A percentile compares a stretch with the other conserved stretches of the same genome.
phyloP scores from a whole-genome alignment of 1,284 basidiomycete species.

The Malassezia globosa region DNA sequence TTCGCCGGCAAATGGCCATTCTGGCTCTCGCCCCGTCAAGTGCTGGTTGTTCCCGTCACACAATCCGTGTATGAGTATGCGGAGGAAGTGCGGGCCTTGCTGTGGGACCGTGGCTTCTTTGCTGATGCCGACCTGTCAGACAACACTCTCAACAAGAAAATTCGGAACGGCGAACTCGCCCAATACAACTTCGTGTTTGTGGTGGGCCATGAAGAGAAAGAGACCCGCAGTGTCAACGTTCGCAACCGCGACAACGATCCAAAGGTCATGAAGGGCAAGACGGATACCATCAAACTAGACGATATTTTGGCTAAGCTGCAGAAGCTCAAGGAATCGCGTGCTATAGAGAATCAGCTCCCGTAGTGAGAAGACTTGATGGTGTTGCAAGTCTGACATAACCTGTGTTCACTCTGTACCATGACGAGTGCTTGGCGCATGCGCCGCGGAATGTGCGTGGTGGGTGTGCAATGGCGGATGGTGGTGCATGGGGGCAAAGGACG shows the following conservation, averaged over 20 bases:
- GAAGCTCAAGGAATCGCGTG: slow-evolving; percentile 27
- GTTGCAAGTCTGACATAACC: no score
- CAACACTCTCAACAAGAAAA: slow-evolving; percentile 92
- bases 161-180: slow-evolving; percentile 49
- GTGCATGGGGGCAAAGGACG: no score
- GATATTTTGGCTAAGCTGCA: slow-evolving; percentile 23
- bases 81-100: slow-evolving; percentile 60
- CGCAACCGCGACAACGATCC: slow-evolving; percentile 55
- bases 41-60: slow-evolving; percentile 86
- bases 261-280: slow-evolving; percentile 35
- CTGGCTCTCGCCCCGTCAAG: slow-evolving; percentile 91
- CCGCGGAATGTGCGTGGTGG: no score
- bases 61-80: slow-evolving; percentile 78
- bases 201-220: slow-evolving; percentile 83
- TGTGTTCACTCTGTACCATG: no score
- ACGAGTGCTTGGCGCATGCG: no score
- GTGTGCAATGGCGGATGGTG: background rate
- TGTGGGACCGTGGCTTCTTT: slow-evolving; percentile 65
- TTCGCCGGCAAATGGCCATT: slow-evolving; percentile 99
- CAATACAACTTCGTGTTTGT: slow-evolving; percentile 91
- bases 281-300: slow-evolving; percentile 37
- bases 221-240: slow-evolving; percentile 77
- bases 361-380: background rate
- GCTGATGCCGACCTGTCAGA: slow-evolving; percentile 84
- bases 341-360: slow-evolving; percentile 32